Evolutionary conservation across 495 filamentous ascomycete species (phyloP).

Genomic region (Cladorrhinum samala): DNA sequence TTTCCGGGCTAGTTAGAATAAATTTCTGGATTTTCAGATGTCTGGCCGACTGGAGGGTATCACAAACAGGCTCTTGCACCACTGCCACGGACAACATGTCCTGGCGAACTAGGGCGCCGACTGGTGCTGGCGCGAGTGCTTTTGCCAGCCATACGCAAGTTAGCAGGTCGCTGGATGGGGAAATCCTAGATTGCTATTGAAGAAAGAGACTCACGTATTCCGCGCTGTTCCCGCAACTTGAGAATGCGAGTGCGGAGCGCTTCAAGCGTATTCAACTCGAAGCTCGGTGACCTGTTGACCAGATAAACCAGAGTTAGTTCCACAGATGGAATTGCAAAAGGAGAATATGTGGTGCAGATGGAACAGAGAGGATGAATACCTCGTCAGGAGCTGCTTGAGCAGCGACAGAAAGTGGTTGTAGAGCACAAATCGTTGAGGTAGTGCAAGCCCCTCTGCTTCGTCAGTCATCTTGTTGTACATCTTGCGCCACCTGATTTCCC

Average conservation of each 20-base stretch:
- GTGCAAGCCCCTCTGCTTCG: slow-evolving; percentile 40
- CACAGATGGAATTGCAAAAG: not conserved
- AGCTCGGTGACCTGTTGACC: slow-evolving; percentile 40
- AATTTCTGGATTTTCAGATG: too few relatives aligned
- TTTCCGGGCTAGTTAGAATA: slow-evolving; percentile 5
- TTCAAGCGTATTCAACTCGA: slow-evolving; percentile 48
- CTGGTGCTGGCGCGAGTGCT: slow-evolving; percentile 26
- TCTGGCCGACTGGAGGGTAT: not conserved
- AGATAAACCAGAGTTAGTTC: not conserved
- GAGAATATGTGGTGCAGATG: not conserved
- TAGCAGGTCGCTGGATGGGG: not conserved
- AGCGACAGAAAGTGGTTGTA: slow-evolving; percentile 48
- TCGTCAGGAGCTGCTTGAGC: slow-evolving; percentile 42
- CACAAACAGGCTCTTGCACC: slow-evolving; percentile 26
- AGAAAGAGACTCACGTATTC: slow-evolving; percentile 33
- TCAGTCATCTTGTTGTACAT: slow-evolving; percentile 50
- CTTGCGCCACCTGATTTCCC: slow-evolving; percentile 43
- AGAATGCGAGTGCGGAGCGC: slow-evolving; percentile 39
- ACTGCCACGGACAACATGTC: slow-evolving; percentile 21
- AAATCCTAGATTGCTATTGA: not conserved
- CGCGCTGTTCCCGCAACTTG: slow-evolving; percentile 38
- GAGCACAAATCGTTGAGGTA: slow-evolving; percentile 47
- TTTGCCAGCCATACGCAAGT: not conserved
- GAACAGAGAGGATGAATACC: too few relatives aligned
- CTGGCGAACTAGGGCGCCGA: slow-evolving; percentile 24